phyloP scores from a whole-genome alignment of 371 early-diverging fungal species.

The Actinomortierella ambigua region DNA sequence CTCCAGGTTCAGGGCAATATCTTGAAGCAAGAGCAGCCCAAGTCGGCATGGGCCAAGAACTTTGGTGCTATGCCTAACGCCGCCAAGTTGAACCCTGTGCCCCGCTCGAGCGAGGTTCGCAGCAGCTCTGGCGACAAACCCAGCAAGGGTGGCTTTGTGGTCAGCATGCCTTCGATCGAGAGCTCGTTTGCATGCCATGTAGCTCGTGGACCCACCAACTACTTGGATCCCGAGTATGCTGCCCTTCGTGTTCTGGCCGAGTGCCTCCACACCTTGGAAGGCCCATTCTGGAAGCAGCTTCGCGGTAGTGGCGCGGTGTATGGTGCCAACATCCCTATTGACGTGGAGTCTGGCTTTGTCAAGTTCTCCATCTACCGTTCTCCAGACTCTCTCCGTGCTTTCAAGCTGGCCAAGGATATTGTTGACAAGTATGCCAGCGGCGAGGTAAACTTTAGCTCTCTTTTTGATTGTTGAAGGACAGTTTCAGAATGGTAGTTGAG shows the following conservation, averaged over 20 bases:
- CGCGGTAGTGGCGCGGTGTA: conserved; percentile 75
- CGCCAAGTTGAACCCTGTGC: conserved; percentile 47
- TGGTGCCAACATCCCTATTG: conserved; percentile 55
- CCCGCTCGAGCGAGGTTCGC: conserved; percentile 56
- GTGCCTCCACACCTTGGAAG: conserved; percentile 64
- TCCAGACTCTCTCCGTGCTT: conserved; percentile 65
- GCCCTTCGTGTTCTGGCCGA: conserved; percentile 66
- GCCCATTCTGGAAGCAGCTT: conserved; percentile 70
- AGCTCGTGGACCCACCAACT: conserved; percentile 54
- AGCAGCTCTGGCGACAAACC: conserved; percentile 57
- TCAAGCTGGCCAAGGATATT: conserved; percentile 60
- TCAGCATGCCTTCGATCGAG: conserved; percentile 67
- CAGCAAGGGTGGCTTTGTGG: conserved; percentile 57
- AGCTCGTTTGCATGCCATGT: conserved; percentile 61
- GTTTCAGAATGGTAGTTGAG: too few species aligned
- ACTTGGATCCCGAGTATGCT: conserved; percentile 63
- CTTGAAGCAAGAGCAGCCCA: conserved; percentile 53
- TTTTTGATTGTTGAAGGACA: neutral
- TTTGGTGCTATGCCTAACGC: conserved; percentile 31
- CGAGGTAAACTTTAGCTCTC: conserved; percentile 29
- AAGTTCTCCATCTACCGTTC: conserved; percentile 61
- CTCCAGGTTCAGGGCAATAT: conserved; percentile 69
- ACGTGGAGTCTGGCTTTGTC: conserved; percentile 59
- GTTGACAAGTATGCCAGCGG: conserved; percentile 58
- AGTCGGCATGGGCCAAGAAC: conserved; percentile 50